A percentile compares a stretch with the other conserved stretches of the same genome.
phyloP scores from a whole-genome alignment of 306 rosid genomes.

The Citrullus amarus region DNA sequence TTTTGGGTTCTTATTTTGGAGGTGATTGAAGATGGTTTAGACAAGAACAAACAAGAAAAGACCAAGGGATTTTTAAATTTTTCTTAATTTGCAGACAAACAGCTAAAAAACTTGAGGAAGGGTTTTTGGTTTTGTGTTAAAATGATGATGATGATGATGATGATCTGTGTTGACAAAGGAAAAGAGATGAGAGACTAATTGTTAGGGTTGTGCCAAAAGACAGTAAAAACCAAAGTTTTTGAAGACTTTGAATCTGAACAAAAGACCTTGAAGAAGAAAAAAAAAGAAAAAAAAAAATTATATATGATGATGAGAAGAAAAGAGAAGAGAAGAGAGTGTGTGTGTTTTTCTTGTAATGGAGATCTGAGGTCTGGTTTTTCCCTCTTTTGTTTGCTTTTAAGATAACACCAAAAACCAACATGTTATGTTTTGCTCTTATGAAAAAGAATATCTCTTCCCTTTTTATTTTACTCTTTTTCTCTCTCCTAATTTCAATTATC shows the following conservation, averaged over 20 bases:
- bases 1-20: constrained; percentile 12
- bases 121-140: constrained; percentile 19
- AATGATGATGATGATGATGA: constrained; percentile 8
- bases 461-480: constrained; percentile 7
- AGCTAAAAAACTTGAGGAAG: constrained; percentile 16
- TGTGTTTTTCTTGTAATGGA: neutral
- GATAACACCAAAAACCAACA: constrained; percentile 53
- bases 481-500: constrained; percentile 7
- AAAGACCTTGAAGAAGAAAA: neutral
- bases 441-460: neutral
- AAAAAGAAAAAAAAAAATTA: neutral
- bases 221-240: constrained; percentile 41
- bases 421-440: constrained; percentile 9
- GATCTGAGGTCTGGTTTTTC: constrained; percentile 21
- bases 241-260: constrained; percentile 36
- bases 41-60: constrained; percentile 7
- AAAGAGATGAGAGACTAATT: neutral
- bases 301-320: neutral
- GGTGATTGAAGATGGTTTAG: constrained; percentile 1
- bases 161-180: constrained; percentile 7
- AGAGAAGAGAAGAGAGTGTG: no score
- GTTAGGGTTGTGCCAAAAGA: constrained; percentile 54
- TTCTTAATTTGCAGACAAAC: neutral
- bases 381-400: constrained; percentile 38
- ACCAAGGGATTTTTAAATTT: neutral